phyloP scores from a whole-genome alignment of 2,329 filamentous ascomycete genomes.

The Fusarium mangiferae region DNA sequence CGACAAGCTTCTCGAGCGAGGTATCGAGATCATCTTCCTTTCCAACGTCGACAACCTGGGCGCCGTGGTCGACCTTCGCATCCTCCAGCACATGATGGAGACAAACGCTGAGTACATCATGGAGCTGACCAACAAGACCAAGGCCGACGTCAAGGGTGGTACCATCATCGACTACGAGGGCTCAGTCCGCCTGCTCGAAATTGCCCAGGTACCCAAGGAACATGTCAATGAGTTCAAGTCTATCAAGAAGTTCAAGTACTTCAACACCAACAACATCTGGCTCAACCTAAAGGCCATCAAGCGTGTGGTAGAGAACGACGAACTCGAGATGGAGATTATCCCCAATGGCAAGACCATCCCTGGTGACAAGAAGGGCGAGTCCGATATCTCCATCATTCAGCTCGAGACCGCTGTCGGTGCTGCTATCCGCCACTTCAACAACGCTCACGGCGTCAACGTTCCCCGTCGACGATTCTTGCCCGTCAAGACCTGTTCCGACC shows the following conservation, averaged over 20 bases:
- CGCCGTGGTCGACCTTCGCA: constrained; percentile 96
- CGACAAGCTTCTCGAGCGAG: constrained; percentile 93
- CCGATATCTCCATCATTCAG: constrained; percentile 96
- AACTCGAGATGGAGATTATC: constrained; percentile 99
- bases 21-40: constrained; percentile 97
- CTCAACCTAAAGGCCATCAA: constrained; percentile 98
- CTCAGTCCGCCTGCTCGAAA: constrained; percentile 95
- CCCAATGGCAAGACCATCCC: constrained; percentile 99
- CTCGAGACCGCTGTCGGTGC: constrained; percentile 98
- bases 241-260: constrained; percentile 99
- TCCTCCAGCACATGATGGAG: constrained; percentile 99
- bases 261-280: constrained; percentile 99
- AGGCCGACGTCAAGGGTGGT: constrained; percentile 99
- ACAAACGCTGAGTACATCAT: constrained; percentile 98
- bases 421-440: constrained; percentile 98
- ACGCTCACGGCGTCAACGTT: constrained; percentile 98
- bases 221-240: constrained; percentile 99
- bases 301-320: constrained; percentile 97
- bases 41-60: constrained; percentile 99
- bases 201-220: constrained; percentile 99
- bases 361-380: constrained; percentile 99
- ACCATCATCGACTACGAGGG: constrained; percentile 99
- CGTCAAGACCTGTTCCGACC: constrained; percentile 99
- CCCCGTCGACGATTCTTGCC: constrained; percentile 97
- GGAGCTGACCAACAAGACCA: constrained; percentile 99